Base-by-base conservation (phyloP, 2,329 filamentous ascomycete genomes). In the Fusarium subtropicale region DNA sequence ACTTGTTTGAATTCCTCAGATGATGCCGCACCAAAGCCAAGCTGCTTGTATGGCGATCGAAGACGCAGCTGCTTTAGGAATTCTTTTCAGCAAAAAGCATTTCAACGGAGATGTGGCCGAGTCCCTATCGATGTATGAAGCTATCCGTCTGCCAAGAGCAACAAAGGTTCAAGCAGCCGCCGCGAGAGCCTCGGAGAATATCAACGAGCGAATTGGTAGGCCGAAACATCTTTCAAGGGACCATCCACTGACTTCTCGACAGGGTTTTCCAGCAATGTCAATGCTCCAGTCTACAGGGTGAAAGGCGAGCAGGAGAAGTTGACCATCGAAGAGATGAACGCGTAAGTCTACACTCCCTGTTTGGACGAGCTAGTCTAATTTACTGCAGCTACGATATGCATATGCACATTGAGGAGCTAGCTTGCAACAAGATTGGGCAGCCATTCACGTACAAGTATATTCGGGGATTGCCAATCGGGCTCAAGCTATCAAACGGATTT, bases 11-110 rank as follows among this genome's bases (percentile, higher is more conserved):
- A 30, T 5, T 30, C 28, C 28, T 30, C 28, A 30, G 54, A 56
- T 56, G 54, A 56, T 56, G 45, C 54, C 54, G 2, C 44, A 56
- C 5, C 54, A 56, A 22, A 56, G 54, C 28, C 54, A 56, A 5
- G 54, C 44, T 12, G 45, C 54, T 18, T 56, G 54, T 6, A 34
- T 51, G 33, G 54, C 54, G 1, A 56, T 56, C 2, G 54, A 56
- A 39, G 54, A 56, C 2, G 26, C 54, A 16, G 54, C 54, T 2
- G 54, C 45, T 1, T 30, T 56, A 11, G 54, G 54, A 4, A 46
- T 56, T 13, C 31, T 56, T 4, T 56, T 56, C 8, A 56, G 54
- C 16, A 34, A 39, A 15, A 18, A 41, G 24, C 24, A 56, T 26
- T 56, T 56, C 2, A 56, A 31, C 12, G 54, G 54, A 4, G n/a